A percentile compares a stretch with the other conserved stretches of the same genome.
phyloP scores from a whole-genome alignment of 2,329 filamentous ascomycete species.

The Colletotrichum limetticola region DNA sequence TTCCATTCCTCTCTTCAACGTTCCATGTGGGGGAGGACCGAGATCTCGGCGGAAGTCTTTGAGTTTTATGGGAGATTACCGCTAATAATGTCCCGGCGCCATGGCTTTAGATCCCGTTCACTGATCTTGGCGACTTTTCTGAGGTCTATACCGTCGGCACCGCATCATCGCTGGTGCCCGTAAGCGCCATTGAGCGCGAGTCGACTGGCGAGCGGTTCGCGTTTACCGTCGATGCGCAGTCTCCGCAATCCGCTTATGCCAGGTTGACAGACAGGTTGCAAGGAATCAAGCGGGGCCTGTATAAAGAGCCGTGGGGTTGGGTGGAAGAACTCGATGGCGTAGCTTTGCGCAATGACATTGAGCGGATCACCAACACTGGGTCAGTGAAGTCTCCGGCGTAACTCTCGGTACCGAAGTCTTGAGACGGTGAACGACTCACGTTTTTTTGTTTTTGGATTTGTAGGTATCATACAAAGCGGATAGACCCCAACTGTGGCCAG shows the following conservation, averaged over 20 bases:
- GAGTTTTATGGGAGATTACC: not conserved
- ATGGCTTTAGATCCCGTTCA: not conserved
- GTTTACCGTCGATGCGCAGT: not conserved
- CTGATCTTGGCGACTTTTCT: constrained; percentile 5
- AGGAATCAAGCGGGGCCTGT: not conserved
- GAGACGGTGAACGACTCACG: not conserved
- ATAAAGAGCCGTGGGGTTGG: not conserved
- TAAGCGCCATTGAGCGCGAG: not conserved
- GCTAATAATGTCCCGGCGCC: not conserved
- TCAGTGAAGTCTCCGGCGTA: not conserved
- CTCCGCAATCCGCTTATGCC: not conserved
- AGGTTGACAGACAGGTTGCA: not conserved
- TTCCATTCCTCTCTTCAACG: not conserved
- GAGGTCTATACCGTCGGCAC: not conserved
- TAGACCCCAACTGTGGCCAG: not conserved
- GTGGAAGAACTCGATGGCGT: not conserved
- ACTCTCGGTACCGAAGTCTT: not conserved
- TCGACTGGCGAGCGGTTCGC: not conserved
- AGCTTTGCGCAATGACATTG: not conserved
- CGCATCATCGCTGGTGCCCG: not conserved
- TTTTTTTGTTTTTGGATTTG: not conserved
- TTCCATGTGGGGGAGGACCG: not conserved
- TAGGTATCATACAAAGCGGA: not conserved
- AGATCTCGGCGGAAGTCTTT: not conserved
- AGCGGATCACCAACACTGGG: not conserved